Base-by-base conservation (phyloP, 106 monocot species). In the Acorus gramineus region DNA sequence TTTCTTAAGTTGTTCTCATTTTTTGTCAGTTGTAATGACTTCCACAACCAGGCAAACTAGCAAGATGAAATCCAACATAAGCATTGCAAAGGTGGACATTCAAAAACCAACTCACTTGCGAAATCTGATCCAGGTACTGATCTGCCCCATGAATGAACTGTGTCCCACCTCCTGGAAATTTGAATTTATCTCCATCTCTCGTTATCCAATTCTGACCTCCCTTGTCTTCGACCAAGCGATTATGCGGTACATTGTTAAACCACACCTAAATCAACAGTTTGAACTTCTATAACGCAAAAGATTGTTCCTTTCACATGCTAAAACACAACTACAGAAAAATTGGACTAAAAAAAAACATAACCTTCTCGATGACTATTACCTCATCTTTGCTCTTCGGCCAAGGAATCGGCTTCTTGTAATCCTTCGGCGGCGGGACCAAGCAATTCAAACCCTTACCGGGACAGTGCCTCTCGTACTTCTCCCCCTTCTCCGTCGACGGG, bases 151-250 rank as follows among this genome's bases (percentile, higher is more conserved):
- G 93, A 66, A 94, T 84, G 67, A 94, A 89, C 69, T 89, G 93
- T 1, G 93, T 86, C 14, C 89, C 93, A 52, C 89, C 89, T 65
- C 89, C 93, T 47, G 93, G 89, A 79, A 94, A 94, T 75, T 76
- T 89, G n/a, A 94, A 94, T 52, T 84, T 89, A 62, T 94, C 74
- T 42, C 77, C 78, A 4, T 77, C 78, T 61, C 60, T 79, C 68
- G 63, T 65, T 14, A 94, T 94, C 89, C 89, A 93, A 74, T 89
- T 94, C 76, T 89, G 93, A 47, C 89, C 86, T 68, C 89, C 89
- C 84, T 94, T 86, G 61, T 86, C 93, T 69, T 89, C 89, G 43
- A 78, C 89, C 56, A 89, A 76, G 42, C 84, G 83, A 6, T 79
- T 73, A 56, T 89, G 89, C 28, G 93, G 93, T 49, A 94, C 93